Base-by-base conservation (phyloP, 2,329 filamentous ascomycete species). In the Periconia sp. region DNA sequence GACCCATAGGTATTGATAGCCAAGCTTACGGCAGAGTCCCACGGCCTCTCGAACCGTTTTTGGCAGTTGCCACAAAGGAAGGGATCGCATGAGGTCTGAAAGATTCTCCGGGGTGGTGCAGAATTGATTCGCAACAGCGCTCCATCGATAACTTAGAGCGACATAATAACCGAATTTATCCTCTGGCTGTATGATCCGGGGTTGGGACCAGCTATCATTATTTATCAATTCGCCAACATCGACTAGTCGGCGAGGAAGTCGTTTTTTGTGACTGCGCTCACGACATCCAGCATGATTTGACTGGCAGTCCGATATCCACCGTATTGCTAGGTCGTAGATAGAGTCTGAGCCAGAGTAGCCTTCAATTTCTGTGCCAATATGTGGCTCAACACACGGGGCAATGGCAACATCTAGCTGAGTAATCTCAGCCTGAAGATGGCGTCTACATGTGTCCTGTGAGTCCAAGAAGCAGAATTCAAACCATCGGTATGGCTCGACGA, bases 61-160 rank as follows among this genome's bases (percentile, higher is more conserved):
- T n/a, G 31, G 31, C 4, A 34, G 17, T 10, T n/a, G n/a, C n/a
- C n/a, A n/a, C n/a, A n/a, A n/a, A n/a, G n/a, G n/a, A n/a, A n/a
- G n/a, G n/a, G n/a, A n/a, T n/a, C n/a, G n/a, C n/a, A n/a, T n/a
- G n/a, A n/a, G n/a, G n/a, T n/a, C 13, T 9, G 35, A 28, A 16
- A 12, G 21, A 28, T n/a, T 37, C 12, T 24, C 11, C n/a, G 16
- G 19, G 4, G 19, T 11, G 5, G 18, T 15, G 6, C 18, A 13
- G 19, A 15, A 28, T 28, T 28, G 25, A 3, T 28, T 13, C 5
- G 25, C 4, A 28, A 28, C 25, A 11, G 25, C 25, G 34, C 11
- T 12, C 35, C 35, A 37, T 12, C 10, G 9, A 28, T 37, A 37
- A 24, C 35, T 37, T 6, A 37, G 35, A 18, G 35, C 22, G 7